Evolutionary conservation across 1,284 basidiomycete species (phyloP).

Genomic region (Pulchroboletus neoregius): DNA sequence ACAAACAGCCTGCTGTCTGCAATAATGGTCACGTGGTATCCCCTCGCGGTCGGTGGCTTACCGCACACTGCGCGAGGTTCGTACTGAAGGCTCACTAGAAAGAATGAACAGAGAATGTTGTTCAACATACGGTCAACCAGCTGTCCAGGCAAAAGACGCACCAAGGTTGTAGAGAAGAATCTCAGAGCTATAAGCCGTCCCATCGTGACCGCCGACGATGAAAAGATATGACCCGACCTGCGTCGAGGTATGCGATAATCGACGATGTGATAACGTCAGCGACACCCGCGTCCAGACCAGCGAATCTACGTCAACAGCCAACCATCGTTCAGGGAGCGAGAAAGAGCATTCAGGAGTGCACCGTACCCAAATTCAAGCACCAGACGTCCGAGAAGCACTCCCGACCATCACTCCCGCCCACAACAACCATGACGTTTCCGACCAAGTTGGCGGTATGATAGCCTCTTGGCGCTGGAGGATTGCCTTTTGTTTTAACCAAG

Average conservation of each 20-base stretch:
- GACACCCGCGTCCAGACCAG: conserved; percentile 67
- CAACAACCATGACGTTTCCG: conserved; percentile 77
- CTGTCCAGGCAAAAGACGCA: conserved; percentile 33
- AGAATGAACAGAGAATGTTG: conserved; percentile 36
- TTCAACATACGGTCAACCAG: neutral
- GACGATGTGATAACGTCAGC: conserved; percentile 53
- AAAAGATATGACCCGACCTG: conserved; percentile 94
- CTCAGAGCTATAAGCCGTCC: conserved; percentile 72
- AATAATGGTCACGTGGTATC: conserved; percentile 79
- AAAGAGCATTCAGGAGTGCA: neutral
- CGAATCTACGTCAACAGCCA: conserved; percentile 48
- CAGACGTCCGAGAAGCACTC: conserved; percentile 86
- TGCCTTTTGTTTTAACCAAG: conserved; percentile 47
- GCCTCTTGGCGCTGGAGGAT: conserved; percentile 67
- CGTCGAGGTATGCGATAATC: conserved; percentile 84
- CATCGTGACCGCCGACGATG: conserved; percentile 86
- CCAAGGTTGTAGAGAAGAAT: conserved; percentile 85
- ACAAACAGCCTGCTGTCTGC: conserved; percentile 83
- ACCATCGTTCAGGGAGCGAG: conserved; percentile 1
- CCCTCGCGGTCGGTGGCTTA: conserved; percentile 67
- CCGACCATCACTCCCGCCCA: conserved; percentile 77
- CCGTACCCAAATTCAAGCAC: conserved; percentile 80
- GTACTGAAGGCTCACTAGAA: conserved; percentile 58
- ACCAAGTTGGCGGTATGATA: conserved; percentile 91
- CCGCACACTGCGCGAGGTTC: conserved; percentile 63